Evolutionary conservation across 306 rosid genomes (phyloP), one percentile per base, ranked within the genome.

Genomic region (Vachellia collinsii): DNA sequence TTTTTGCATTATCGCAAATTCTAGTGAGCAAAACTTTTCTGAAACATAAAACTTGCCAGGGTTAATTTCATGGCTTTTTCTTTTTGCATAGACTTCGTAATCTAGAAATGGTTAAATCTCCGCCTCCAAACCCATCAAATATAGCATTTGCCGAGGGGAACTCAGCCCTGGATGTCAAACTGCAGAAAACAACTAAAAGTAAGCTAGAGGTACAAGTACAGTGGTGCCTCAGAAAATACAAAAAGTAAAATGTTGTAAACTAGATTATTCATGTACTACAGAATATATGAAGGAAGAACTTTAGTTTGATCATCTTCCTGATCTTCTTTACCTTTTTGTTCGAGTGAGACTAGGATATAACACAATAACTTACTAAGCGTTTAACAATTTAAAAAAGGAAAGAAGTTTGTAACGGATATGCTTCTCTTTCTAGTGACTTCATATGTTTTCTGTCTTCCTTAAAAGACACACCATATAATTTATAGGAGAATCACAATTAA

Each of bases 101-200:
- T 79, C 84, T 94, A 13, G 91, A 68, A 74, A 93, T 79, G 43
- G 95, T 91, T 65, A 95, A 86, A 80, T 93, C 99, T n/a, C 90
- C 93, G 46, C 92, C 97, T 66, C 99, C 99, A 81, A 91, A 93
- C 14, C 94, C 96, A 82, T 91, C 98, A 89, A 90, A 56, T 79
- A 83, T 56, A 23, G 97, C 94, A 70, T 82, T 79, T 81, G 99
- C 98, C 46, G 85, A 89, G 47, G 98, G 99, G 87, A 95, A 95
- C 91, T 95, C 97, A 0, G 94, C 99, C 83, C 98, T 85, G 61
- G 99, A 91, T 73, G 99, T 95, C 87, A 88, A 86, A 83, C 99
- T 93, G 86, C 73, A 84, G 13, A 53, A 69, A 82, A 56, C 34
- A 42, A 66, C 16, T 53, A 76, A 41, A 72, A 44, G 23, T 78